phyloP scores from a whole-genome alignment of 345 rosid species.

The Boechera stricta region DNA sequence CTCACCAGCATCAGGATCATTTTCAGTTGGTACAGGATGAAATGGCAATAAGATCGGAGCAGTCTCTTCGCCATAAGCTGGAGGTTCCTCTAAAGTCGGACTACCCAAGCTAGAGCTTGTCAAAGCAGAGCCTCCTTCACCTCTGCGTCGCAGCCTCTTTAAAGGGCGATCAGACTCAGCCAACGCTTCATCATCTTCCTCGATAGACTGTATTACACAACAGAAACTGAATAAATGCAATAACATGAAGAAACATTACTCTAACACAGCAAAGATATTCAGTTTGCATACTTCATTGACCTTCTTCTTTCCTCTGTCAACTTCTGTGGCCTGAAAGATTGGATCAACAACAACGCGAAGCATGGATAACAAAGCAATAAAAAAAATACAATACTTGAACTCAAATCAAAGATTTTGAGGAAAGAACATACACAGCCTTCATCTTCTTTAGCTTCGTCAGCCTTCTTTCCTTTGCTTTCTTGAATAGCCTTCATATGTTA shows the following conservation, averaged over 20 bases:
- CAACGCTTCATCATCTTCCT: constrained; percentile 37
- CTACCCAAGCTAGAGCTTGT: constrained; percentile 42
- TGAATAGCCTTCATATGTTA: constrained; percentile 15
- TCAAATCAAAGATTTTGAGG: not conserved
- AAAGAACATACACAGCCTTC: constrained; percentile 36
- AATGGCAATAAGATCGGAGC: constrained; percentile 24
- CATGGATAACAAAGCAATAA: constrained; percentile 10
- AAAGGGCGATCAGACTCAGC: constrained; percentile 66
- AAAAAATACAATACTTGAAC: constrained; percentile 3
- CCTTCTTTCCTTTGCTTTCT: constrained; percentile 26
- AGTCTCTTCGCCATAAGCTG: constrained; percentile 43
- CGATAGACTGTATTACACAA: constrained; percentile 18
- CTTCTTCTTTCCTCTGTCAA: constrained; percentile 41
- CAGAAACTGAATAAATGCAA: constrained; percentile 27
- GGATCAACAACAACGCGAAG: constrained; percentile 13
- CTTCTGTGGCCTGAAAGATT: constrained; percentile 51
- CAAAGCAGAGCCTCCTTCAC: constrained; percentile 53
- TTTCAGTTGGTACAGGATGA: constrained; percentile 19
- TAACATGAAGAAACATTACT: constrained; percentile 11
- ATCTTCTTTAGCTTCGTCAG: constrained; percentile 30
- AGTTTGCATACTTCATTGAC: constrained; percentile 48
- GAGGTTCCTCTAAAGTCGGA: constrained; percentile 40
- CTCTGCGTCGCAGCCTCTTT: constrained; percentile 67
- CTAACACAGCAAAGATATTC: not conserved
- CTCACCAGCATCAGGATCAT: constrained; percentile 16